Conservation (phyloP, 768 basidiomycete species). For the Calocera viscosa region DNA sequence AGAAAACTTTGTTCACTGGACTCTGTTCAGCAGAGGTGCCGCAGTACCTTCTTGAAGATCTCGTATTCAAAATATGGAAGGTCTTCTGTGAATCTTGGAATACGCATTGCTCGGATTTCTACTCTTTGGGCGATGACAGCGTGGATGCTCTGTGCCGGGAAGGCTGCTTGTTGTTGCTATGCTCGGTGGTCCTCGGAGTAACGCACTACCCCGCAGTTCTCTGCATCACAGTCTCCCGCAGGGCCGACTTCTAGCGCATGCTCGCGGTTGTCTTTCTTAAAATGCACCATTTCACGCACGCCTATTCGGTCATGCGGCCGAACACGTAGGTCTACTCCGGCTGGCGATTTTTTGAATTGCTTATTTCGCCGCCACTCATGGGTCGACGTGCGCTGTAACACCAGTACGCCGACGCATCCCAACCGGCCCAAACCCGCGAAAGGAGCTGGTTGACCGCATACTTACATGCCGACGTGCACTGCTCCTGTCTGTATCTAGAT, state of each 20-base stretch:
- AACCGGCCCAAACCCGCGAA: not conserved
- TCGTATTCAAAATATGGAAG: not conserved
- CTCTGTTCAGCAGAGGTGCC: no score
- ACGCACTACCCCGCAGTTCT: not conserved
- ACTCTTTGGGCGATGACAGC: not conserved
- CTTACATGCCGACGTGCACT: not conserved
- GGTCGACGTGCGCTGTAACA: not conserved
- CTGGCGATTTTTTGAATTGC: conserved; percentile 1
- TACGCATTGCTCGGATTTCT: not conserved
- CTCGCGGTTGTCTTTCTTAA: not conserved
- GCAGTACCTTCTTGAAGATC: no score
- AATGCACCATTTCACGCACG: not conserved
- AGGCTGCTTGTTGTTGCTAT: not conserved
- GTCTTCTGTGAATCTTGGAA: not conserved
- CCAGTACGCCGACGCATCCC: not conserved
- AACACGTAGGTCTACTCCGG: not conserved
- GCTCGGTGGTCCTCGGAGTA: conserved; percentile 3
- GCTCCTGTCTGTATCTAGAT: not conserved
- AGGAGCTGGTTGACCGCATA: not conserved
- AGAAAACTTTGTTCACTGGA: not conserved
- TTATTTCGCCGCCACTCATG: conserved; percentile 4
- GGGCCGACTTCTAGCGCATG: conserved; percentile 2
- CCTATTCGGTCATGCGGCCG: not conserved
- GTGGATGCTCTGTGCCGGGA: not conserved
- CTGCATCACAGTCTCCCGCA: not conserved